Percentiles rank a stretch among this genome's conserved stretches.
Evolutionary conservation across 208 protist species (phyloP).

Genomic region (Leishmania major): DNA sequence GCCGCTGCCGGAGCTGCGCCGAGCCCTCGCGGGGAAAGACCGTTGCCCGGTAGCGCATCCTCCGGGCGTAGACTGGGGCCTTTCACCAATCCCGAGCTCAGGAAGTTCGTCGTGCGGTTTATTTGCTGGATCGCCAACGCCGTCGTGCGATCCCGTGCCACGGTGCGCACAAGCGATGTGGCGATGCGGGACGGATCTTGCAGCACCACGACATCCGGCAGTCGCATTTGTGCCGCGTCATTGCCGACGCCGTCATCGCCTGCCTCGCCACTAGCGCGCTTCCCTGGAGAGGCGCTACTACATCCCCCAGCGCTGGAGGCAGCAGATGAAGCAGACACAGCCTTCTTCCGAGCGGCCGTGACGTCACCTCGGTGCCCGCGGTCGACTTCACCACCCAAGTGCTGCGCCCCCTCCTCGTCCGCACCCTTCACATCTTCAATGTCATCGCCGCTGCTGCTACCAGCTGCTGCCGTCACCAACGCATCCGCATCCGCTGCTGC

Average conservation of each 20-base stretch:
- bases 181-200: constrained; percentile 47
- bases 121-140: constrained; percentile 69
- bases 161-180: constrained; percentile 49
- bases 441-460: background rate
- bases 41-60: constrained; percentile 7
- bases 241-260: background rate
- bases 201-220: constrained; percentile 34
- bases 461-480: background rate
- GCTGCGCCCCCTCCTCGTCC: background rate
- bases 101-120: constrained; percentile 78
- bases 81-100: constrained; percentile 65
- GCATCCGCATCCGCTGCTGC: background rate
- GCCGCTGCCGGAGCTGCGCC: background rate
- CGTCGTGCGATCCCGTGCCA: constrained; percentile 57
- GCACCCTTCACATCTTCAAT: background rate
- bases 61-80: constrained; percentile 22
- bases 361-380: background rate
- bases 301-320: background rate
- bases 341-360: background rate
- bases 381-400: background rate
- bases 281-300: background rate
- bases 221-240: background rate
- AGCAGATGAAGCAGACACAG: background rate
- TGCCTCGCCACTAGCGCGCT: background rate
- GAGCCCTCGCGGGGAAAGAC: constrained; percentile 4